A percentile compares a stretch with the other conserved stretches of the same genome.
Conservation (phyloP, 164 flowering plant species). For the Magnolia sinica region DNA sequence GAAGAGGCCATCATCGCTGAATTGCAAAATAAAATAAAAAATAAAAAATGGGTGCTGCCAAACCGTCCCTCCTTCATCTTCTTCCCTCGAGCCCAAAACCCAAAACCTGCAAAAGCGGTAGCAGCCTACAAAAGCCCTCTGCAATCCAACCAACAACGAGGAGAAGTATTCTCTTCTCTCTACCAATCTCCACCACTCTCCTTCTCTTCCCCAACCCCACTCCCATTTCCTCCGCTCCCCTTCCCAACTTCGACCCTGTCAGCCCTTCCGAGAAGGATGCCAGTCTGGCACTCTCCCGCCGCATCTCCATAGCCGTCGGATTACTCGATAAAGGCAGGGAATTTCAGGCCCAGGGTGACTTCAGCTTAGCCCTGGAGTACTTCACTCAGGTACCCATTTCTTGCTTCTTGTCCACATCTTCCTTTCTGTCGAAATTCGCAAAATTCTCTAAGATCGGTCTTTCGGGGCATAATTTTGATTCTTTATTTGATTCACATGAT, state of each 20-base stretch:
- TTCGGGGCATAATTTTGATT: neutral
- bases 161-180: slow-evolving; percentile 33
- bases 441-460: neutral
- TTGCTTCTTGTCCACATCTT: neutral
- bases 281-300: slow-evolving; percentile 28
- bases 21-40: neutral
- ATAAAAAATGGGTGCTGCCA: neutral
- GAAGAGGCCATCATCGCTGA: neutral
- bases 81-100: neutral
- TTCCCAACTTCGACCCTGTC: slow-evolving; percentile 39
- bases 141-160: neutral
- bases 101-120: neutral
- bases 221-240: slow-evolving; percentile 19
- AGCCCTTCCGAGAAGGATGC: slow-evolving; percentile 44
- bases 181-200: slow-evolving; percentile 25
- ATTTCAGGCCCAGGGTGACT: slow-evolving; percentile 64
- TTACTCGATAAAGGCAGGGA: slow-evolving; percentile 59
- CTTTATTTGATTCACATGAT: neutral
- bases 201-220: slow-evolving; percentile 5
- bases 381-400: slow-evolving; percentile 44
- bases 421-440: neutral
- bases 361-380: slow-evolving; percentile 42
- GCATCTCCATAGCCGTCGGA: slow-evolving; percentile 43
- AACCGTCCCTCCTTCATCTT: neutral
- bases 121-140: neutral